phyloP scores from a whole-genome alignment of 164 flowering plant genomes.

The Kingdonia uniflora region DNA sequence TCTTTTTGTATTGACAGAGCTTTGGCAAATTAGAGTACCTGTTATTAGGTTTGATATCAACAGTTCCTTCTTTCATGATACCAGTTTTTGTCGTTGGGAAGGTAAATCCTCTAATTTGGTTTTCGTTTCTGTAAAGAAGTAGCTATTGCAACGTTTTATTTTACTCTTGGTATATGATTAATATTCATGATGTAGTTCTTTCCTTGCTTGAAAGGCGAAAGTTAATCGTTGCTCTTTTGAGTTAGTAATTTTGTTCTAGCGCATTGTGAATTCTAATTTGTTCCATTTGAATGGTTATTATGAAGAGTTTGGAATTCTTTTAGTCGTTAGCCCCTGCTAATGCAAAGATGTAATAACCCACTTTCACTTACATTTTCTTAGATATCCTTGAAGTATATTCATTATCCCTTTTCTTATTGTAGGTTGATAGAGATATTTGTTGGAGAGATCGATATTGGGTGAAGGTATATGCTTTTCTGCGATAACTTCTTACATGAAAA shows the following conservation, averaged over 20 bases:
- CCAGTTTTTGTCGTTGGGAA: slow-evolving; percentile 64
- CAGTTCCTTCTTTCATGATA: slow-evolving; percentile 68
- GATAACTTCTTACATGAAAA: not conserved
- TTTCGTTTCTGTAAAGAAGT: not conserved
- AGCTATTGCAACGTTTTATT: no score
- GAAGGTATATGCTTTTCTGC: slow-evolving; percentile 46
- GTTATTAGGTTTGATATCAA: slow-evolving; percentile 68
- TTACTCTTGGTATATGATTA: not conserved
- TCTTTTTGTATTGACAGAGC: slow-evolving; percentile 30
- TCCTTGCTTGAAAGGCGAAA: no score
- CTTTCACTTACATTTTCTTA: no score
- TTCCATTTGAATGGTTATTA: no score
- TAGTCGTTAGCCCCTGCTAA: no score
- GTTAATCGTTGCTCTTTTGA: no score
- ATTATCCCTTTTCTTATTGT: slow-evolving; percentile 12
- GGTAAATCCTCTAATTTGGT: slow-evolving; percentile 29
- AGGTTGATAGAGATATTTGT: slow-evolving; percentile 49
- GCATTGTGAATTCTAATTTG: no score
- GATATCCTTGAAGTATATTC: not conserved
- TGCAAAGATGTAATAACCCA: no score
- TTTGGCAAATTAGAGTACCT: slow-evolving; percentile 84
- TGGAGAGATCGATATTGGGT: slow-evolving; percentile 97
- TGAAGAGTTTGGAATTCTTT: no score
- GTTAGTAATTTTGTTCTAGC: no score
- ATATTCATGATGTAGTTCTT: not conserved